These are phyloP conservation scores for Nakaseomyces sp. DNA, from an alignment of 1,139 yeast species.

Conservation along the genomic window DNA sequence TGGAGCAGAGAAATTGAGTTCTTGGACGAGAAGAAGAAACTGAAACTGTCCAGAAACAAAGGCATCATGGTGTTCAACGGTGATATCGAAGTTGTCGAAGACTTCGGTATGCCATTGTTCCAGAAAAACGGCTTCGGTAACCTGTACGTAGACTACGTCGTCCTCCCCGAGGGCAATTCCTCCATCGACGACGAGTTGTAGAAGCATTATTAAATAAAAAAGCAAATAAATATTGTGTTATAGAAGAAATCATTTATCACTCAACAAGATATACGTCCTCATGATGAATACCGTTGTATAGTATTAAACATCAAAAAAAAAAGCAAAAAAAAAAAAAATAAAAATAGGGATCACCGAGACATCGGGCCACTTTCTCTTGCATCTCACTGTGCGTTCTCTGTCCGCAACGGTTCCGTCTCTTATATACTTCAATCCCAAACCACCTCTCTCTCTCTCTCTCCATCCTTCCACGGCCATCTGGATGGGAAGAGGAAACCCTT, in stretches of 20 bases:
- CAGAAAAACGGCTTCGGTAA: slow-evolving; percentile 55
- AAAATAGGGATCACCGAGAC: slow-evolving; percentile 5
- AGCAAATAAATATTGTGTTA: too few species aligned
- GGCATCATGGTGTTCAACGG: slow-evolving; percentile 55
- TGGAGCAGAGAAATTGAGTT: slow-evolving; percentile 65
- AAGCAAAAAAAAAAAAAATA: too few species aligned
- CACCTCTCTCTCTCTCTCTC: neutral
- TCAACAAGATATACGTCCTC: too few species aligned
- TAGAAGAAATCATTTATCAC: too few species aligned
- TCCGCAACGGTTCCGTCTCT: too few species aligned
- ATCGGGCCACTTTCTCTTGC: too few species aligned
- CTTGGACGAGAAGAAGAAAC: slow-evolving; percentile 50
- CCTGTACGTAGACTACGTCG: slow-evolving; percentile 60
- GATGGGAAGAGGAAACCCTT: too few species aligned
- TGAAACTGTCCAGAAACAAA: slow-evolving; percentile 41
- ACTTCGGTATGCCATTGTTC: slow-evolving; percentile 76
- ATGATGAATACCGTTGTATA: neutral
- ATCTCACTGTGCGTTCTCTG: too few species aligned
- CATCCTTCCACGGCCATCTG: too few species aligned
- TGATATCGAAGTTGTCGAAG: slow-evolving; percentile 58
- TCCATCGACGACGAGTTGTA: slow-evolving; percentile 7
- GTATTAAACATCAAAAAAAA: neutral
- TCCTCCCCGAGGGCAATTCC: slow-evolving; percentile 32
- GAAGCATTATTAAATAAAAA: neutral
- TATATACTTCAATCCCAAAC: neutral